phyloP scores from a whole-genome alignment of 2,329 filamentous ascomycete species.

The Lachnellula subtilissima region DNA sequence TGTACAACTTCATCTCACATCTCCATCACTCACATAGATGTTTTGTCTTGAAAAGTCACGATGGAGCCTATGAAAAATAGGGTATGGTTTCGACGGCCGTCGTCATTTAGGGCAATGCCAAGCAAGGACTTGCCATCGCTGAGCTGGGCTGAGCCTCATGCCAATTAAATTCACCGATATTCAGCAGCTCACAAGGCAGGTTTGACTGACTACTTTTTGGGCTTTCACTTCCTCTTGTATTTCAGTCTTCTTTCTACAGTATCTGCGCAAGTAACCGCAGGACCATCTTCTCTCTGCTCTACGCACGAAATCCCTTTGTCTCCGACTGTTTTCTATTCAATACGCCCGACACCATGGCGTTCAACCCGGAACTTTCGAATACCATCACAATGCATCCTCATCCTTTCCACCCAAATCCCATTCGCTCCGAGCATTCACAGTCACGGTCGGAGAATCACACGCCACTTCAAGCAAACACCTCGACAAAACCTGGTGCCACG shows the following conservation, averaged over 20 bases:
- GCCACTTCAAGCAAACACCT: slow-evolving; percentile 18
- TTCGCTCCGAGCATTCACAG: slow-evolving; percentile 17
- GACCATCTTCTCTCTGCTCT: background rate
- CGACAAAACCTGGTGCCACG: slow-evolving; percentile 34
- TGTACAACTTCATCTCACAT: background rate
- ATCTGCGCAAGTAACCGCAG: too few species aligned
- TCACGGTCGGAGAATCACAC: slow-evolving; percentile 22
- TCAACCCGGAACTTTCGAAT: slow-evolving; percentile 23
- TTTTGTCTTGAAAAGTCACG: background rate
- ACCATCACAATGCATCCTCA: slow-evolving; percentile 31
- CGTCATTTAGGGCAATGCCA: background rate
- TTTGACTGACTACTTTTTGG: background rate
- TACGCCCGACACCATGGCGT: slow-evolving; percentile 15
- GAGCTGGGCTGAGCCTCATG: background rate
- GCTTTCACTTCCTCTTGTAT: too few species aligned
- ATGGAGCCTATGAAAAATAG: background rate
- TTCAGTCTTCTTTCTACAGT: too few species aligned
- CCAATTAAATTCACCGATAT: background rate
- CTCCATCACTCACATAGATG: background rate
- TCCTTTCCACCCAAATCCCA: slow-evolving; percentile 28
- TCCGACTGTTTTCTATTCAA: background rate
- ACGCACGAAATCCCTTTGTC: background rate
- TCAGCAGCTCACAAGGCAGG: background rate
- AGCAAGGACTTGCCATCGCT: background rate
- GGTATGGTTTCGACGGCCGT: background rate